phyloP scores from a whole-genome alignment of 176 grass and related monocot species.

The Tillandsia leiboldiana region DNA sequence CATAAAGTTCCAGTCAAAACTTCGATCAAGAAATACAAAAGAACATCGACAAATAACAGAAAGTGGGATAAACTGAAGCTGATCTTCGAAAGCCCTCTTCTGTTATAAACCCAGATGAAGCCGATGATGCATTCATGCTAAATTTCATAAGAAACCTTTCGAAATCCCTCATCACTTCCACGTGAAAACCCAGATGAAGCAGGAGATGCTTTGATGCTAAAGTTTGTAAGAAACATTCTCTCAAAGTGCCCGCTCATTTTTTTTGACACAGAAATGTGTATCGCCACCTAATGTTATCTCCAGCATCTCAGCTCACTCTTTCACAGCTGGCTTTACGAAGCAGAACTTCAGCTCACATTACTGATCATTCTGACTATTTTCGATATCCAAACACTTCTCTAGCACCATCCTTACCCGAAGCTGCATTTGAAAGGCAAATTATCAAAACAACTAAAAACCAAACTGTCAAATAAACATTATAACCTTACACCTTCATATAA shows the following conservation, averaged over 20 bases:
- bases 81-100: not conserved
- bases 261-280: too few species aligned
- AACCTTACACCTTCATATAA: not conserved
- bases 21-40: slow-evolving; percentile 1
- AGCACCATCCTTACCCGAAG: slow-evolving; percentile 81
- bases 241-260: too few species aligned
- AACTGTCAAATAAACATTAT: slow-evolving; percentile 9
- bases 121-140: not conserved
- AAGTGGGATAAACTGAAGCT: not conserved
- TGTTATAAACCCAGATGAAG: not conserved
- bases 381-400: slow-evolving; percentile 61
- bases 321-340: not conserved
- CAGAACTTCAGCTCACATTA: not conserved
- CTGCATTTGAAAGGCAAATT: slow-evolving; percentile 30
- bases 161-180: too few species aligned
- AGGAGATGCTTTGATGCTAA: too few species aligned
- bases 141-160: not conserved
- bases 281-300: too few species aligned
- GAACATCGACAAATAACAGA: not conserved
- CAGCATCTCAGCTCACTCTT: not conserved
- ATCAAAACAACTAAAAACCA: not conserved
- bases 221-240: too few species aligned
- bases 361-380: slow-evolving; percentile 34
- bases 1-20: not conserved
- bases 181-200: too few species aligned